Evolutionary conservation across 1,284 basidiomycete species (phyloP).

Genomic region (Pterula multifida): DNA sequence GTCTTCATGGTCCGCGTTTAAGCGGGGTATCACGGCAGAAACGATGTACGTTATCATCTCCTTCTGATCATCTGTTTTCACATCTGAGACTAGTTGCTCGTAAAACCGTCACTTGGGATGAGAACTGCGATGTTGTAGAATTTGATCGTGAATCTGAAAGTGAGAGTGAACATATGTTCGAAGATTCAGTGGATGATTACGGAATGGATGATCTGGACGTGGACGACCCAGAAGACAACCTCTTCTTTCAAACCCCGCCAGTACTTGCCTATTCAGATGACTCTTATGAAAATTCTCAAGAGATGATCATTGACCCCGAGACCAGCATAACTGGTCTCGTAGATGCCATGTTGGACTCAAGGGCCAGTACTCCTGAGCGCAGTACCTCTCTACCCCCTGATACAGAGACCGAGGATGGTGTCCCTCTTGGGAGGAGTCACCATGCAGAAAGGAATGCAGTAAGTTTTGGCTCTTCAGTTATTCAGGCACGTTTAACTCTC

Average conservation of each 20-base stretch:
- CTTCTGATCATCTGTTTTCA: neutral
- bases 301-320: slow-evolving; percentile 27
- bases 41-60: slow-evolving; percentile 14
- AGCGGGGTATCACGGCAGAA: slow-evolving; percentile 41
- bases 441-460: slow-evolving; percentile 32
- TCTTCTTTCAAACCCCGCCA: slow-evolving; percentile 4
- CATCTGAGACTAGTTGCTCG: slow-evolving; percentile 14
- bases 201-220: slow-evolving; percentile 15
- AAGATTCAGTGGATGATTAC: slow-evolving; percentile 19
- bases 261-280: slow-evolving; percentile 13
- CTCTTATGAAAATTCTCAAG: slow-evolving; percentile 22
- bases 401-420: slow-evolving; percentile 48
- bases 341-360: slow-evolving; percentile 39
- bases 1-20: slow-evolving; percentile 72
- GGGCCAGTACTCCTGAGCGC: slow-evolving; percentile 12
- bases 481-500: neutral
- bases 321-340: slow-evolving; percentile 53
- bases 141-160: slow-evolving; percentile 60
- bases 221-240: slow-evolving; percentile 11
- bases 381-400: slow-evolving; percentile 29
- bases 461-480: neutral
- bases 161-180: slow-evolving; percentile 31
- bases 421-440: slow-evolving; percentile 61
- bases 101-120: slow-evolving; percentile 82
- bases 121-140: slow-evolving; percentile 80